Base-by-base conservation (phyloP, 1,139 yeast genomes). In the Pichia sp. region DNA sequence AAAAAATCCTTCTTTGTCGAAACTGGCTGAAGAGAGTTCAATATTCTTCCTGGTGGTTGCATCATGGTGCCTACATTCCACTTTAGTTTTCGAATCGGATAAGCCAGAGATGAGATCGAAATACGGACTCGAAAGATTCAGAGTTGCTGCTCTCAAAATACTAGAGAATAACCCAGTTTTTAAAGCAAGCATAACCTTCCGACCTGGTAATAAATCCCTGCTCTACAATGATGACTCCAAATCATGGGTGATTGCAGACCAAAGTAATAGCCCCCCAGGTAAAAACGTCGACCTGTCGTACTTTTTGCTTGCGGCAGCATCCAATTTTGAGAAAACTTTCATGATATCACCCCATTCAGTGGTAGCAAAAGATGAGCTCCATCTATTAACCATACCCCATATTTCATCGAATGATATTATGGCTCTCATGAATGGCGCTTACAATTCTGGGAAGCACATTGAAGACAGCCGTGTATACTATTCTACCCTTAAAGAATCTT, bases 1-100 rank as follows among this genome's bases (percentile, higher is more conserved):
- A 28, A 28, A 46, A 3, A 46, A 48, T 31, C 25, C 28, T 3
- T n/a, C 42, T 21, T n/a, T 48, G 22, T 34, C 44, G 8, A 12
- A n/a, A 4, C 19, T 47, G 6, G 16, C 41, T 4, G 13, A 30
- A n/a, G 21, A 47, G 9, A 26, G 39, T n/a, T 43, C 47, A 18
- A 45, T 53, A 7, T 41, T 47, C 37, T 76, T 85, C 87, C 61
- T 83, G 30, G 88, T 87, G 2, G 95, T 89, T 2, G 73, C 82
- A 0, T 87, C 96, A 0, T 84, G 96, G 89, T 95, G 84, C 0
- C 79, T 88, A 58, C 97, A 90, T 67, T 91, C 96, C 1, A 78
- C 91, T 3, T 68, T 90, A 50, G 93, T 90, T 1, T 93, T 93
- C 23, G 88, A 79, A 63, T 82, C 87, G 52, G 95, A 88, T 59